phyloP scores from a whole-genome alignment of 2,329 filamentous ascomycete genomes.

The Daldinia eschscholtzii region DNA sequence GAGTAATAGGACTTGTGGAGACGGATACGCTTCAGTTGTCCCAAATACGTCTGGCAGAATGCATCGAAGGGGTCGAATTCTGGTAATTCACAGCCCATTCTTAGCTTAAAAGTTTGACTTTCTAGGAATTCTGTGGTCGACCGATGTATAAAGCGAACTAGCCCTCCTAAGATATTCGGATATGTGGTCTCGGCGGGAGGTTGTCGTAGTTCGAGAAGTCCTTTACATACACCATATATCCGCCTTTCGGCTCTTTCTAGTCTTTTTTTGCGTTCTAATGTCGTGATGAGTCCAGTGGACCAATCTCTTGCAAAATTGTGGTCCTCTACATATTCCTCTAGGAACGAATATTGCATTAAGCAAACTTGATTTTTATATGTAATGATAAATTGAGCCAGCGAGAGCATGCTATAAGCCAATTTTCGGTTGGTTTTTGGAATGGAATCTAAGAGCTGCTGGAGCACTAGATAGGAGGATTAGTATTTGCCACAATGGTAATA shows the following conservation, averaged over 20 bases:
- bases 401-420: slow-evolving; percentile 3
- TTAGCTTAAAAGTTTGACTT: neutral
- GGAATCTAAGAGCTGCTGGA: neutral
- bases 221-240: neutral
- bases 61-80: neutral
- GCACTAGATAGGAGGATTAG: neutral
- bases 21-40: neutral
- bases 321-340: slow-evolving; percentile 1
- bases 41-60: neutral
- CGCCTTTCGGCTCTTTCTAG: neutral
- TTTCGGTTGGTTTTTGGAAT: neutral
- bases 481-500: neutral
- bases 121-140: neutral
- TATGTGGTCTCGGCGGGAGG: neutral
- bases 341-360: neutral
- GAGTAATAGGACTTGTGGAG: neutral
- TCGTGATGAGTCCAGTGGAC: neutral
- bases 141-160: neutral
- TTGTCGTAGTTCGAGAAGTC: neutral
- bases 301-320: neutral
- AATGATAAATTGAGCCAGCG: neutral
- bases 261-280: neutral
- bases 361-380: neutral
- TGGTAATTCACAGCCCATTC: neutral
- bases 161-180: neutral